phyloP scores from a whole-genome alignment of 495 filamentous ascomycete species.

The Symbiotaphrina buchneri region DNA sequence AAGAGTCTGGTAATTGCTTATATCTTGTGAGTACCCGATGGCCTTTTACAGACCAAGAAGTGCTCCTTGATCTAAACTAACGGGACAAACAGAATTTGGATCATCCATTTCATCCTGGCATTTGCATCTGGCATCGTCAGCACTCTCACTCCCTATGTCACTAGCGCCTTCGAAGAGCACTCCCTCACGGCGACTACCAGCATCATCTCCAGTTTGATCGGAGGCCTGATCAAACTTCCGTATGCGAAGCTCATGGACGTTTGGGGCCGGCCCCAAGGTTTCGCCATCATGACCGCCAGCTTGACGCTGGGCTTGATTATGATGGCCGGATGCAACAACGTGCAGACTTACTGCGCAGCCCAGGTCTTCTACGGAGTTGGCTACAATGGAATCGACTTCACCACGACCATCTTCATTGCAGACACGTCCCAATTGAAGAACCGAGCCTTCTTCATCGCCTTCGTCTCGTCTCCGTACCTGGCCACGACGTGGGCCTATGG shows the following conservation, averaged over 20 bases:
- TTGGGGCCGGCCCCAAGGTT: conserved; percentile 32
- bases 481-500: conserved; percentile 40
- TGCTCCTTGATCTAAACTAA: no score
- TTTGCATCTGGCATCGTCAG: no score
- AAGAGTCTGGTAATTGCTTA: no score
- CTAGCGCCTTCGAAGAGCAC: no score
- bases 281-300: conserved; percentile 18
- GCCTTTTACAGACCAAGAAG: no score
- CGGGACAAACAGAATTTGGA: no score
- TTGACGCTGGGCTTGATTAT: conserved; percentile 17
- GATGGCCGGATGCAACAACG: conserved; percentile 24
- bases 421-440: conserved; percentile 47
- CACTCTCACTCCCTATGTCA: no score
- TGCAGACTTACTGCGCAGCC: conserved; percentile 22
- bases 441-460: conserved; percentile 32
- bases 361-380: conserved; percentile 31
- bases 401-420: conserved; percentile 50
- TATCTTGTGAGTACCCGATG: no score
- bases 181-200: no score
- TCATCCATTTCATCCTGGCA: no score
- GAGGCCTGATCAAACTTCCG: conserved; percentile 34
- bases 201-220: conserved; percentile 22
- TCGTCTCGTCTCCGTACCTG: conserved; percentile 38
- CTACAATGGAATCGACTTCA: conserved; percentile 34
- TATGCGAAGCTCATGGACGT: conserved; percentile 43